phyloP scores from a whole-genome alignment of 1,284 basidiomycete genomes.

The Rugosomyces carneus region DNA sequence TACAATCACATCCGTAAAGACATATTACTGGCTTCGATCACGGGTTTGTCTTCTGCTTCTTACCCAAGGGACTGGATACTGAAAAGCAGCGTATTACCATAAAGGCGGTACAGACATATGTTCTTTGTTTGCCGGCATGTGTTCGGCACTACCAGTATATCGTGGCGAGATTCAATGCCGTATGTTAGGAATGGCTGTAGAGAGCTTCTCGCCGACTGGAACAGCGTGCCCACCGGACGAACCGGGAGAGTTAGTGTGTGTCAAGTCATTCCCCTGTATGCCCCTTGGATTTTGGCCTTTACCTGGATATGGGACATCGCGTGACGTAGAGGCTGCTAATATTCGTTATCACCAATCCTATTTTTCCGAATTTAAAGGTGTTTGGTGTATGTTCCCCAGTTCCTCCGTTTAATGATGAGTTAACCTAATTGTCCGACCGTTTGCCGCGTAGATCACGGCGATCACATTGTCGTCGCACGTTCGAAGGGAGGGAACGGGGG shows the following conservation, averaged over 20 bases:
- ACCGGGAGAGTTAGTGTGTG: conserved; percentile 66
- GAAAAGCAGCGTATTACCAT: conserved; percentile 3
- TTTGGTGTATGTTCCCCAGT: conserved; percentile 63
- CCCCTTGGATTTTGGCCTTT: conserved; percentile 84
- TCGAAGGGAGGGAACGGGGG: conserved; percentile 66
- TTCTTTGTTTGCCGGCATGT: conserved; percentile 83
- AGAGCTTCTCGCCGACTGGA: conserved; percentile 47
- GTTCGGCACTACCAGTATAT: conserved; percentile 72
- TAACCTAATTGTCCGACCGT: conserved; percentile 6
- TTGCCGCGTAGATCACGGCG: conserved; percentile 56
- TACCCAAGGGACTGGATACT: conserved; percentile 1
- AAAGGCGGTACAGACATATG: conserved; percentile 82
- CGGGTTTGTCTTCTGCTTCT: conserved; percentile 39
- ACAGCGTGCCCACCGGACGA: conserved; percentile 38
- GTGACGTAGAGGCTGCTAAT: conserved; percentile 53
- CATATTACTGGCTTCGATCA: conserved; percentile 74
- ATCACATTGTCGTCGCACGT: conserved; percentile 66
- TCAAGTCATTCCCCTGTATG: conserved; percentile 81
- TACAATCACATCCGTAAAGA: conserved; percentile 63
- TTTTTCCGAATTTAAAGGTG: conserved; percentile 61
- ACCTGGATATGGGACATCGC: conserved; percentile 54
- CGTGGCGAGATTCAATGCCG: conserved; percentile 83
- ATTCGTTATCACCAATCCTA: conserved; percentile 71
- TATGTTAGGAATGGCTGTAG: conserved; percentile 77
- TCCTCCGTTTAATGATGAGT: conserved; percentile 5